These are phyloP conservation scores for Piper longum DNA, from an alignment of 164 flowering plant species.

Conservation along the genomic window DNA sequence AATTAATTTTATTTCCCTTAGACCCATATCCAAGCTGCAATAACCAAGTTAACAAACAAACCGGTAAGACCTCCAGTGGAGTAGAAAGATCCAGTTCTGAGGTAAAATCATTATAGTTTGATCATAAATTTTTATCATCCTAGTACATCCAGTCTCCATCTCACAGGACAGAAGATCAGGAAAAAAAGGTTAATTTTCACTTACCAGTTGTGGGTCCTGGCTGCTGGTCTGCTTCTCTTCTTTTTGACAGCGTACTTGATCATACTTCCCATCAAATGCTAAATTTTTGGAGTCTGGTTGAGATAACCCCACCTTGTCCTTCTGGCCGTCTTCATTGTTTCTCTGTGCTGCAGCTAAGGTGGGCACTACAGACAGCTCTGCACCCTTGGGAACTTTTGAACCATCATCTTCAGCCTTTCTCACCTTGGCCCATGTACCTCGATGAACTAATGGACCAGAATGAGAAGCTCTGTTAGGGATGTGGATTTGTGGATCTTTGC, in stretches of 20 bases:
- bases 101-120: too few relatives aligned
- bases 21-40: constrained; percentile 74
- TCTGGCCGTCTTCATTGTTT: constrained; percentile 46
- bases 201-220: constrained; percentile 64
- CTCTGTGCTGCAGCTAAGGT: constrained; percentile 51
- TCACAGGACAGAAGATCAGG: background rate
- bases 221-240: constrained; percentile 42
- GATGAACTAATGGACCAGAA: constrained; percentile 81
- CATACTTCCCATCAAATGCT: constrained; percentile 36
- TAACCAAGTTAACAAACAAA: background rate
- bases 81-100: background rate
- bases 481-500: constrained; percentile 28
- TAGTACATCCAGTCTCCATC: background rate
- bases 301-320: constrained; percentile 34
- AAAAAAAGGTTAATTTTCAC: constrained; percentile 8
- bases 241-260: constrained; percentile 28
- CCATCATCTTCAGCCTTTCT: constrained; percentile 50
- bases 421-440: constrained; percentile 66
- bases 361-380: constrained; percentile 47
- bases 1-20: constrained; percentile 78
- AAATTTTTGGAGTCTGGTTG: constrained; percentile 48
- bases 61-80: background rate
- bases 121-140: too few relatives aligned
- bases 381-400: constrained; percentile 48
- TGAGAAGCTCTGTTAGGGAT: constrained; percentile 71